phyloP scores from a whole-genome alignment of 2,329 filamentous ascomycete genomes.

The Hypoxylon sp. region DNA sequence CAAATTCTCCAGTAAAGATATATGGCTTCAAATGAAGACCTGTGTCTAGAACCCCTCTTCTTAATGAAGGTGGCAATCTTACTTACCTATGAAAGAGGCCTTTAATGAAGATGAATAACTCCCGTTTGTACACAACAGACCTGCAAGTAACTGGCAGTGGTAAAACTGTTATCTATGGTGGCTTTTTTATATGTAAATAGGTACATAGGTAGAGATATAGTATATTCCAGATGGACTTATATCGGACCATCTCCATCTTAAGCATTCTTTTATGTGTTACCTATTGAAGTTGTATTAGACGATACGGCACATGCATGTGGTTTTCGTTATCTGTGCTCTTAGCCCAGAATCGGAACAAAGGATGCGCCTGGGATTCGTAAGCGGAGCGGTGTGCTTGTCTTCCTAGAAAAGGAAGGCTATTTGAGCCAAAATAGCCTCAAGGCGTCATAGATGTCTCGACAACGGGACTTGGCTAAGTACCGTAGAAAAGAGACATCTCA shows the following conservation, averaged over 20 bases:
- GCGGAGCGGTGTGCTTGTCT: constrained; percentile 18
- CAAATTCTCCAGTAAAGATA: background rate
- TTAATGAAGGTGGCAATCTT: constrained; percentile 5
- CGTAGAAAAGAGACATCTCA: constrained; percentile 19
- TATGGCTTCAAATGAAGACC: constrained; percentile 3
- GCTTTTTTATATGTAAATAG: constrained; percentile 6
- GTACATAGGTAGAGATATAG: background rate
- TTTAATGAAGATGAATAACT: background rate
- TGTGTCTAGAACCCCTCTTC: constrained; percentile 7
- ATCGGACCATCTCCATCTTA: constrained; percentile 11
- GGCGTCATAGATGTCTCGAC: constrained; percentile 28
- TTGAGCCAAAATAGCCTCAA: constrained; percentile 20
- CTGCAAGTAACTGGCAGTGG: background rate
- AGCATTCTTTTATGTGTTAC: constrained; percentile 18
- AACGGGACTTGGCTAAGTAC: constrained; percentile 8
- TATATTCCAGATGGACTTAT: constrained; percentile 18
- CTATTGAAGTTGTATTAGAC: constrained; percentile 6
- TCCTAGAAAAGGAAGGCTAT: constrained; percentile 37
- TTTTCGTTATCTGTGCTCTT: constrained; percentile 22
- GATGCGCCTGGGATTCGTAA: constrained; percentile 24
- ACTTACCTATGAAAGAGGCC: constrained; percentile 1
- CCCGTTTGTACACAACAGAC: background rate
- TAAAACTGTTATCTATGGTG: constrained; percentile 8
- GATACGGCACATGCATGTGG: constrained; percentile 4
- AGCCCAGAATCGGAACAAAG: constrained; percentile 26